Evolutionary conservation across 495 filamentous ascomycete genomes (phyloP).

Genomic region (Penicilliopsis zonata): DNA sequence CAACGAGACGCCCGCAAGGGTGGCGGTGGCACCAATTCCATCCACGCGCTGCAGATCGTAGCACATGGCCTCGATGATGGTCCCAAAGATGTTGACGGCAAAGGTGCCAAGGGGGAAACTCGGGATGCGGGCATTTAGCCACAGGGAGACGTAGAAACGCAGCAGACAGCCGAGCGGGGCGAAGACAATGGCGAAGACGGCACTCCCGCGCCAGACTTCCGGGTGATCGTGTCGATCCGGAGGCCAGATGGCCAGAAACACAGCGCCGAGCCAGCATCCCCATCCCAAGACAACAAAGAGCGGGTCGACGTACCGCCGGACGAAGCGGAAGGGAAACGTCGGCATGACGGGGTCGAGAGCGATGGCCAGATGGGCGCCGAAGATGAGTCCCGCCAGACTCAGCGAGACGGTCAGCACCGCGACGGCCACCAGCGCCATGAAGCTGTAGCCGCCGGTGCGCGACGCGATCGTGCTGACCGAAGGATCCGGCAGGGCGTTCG

Average conservation of each 20-base stretch:
- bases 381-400: slow-evolving; percentile 52
- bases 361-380: slow-evolving; percentile 71
- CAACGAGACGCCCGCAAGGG: slow-evolving; percentile 4
- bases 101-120: slow-evolving; percentile 88
- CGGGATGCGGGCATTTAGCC: slow-evolving; percentile 51
- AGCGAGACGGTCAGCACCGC: slow-evolving; percentile 55
- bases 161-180: slow-evolving; percentile 61
- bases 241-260: slow-evolving; percentile 63
- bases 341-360: slow-evolving; percentile 43
- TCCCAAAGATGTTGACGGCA: slow-evolving; percentile 68
- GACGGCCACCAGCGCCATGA: slow-evolving; percentile 67
- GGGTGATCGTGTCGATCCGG: slow-evolving; percentile 41
- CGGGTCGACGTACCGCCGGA: slow-evolving; percentile 51
- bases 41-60: slow-evolving; percentile 57
- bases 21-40: slow-evolving; percentile 15
- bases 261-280: slow-evolving; percentile 67
- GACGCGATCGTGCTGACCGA: slow-evolving; percentile 13
- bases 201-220: slow-evolving; percentile 55
- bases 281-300: slow-evolving; percentile 48
- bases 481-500: slow-evolving; percentile 55
- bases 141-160: slow-evolving; percentile 56
- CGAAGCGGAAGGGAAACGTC: slow-evolving; percentile 42
- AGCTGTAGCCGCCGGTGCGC: slow-evolving; percentile 68
- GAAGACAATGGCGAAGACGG: slow-evolving; percentile 60
- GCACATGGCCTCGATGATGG: slow-evolving; percentile 49